Base-by-base conservation (phyloP, 2,329 filamentous ascomycete species). In the Arthrinium phaeospermum region DNA sequence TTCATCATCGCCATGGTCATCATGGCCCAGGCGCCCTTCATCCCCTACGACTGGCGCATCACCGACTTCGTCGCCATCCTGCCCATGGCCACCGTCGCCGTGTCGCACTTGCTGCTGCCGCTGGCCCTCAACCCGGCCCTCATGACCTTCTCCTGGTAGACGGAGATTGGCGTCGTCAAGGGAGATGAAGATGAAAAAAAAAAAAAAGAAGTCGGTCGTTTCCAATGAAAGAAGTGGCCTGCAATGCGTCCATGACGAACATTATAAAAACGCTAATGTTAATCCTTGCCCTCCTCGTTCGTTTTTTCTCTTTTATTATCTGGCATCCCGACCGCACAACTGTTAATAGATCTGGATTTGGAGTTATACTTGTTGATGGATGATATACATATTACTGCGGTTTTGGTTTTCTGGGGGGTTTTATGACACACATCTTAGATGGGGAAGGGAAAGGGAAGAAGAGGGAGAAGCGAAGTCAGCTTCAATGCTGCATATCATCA, bases 111-210 rank as follows among this genome's bases (percentile, higher is more conserved):
- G 72, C 82, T 95, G 69, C 81, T 95, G 74, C 93, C 93, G 0
- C 86, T 95, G 72, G 92, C 90, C 4, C 83, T 95, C 68, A 95
- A 95, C 81, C 93, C 92, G n/a, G 92, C 92, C 27, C 84, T 94
- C 77, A 94, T 94, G 92, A 93, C 91, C 0, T 94, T 94, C 81
- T 93, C 91, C 13, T 94, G 91, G 90, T 94, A 89, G 74, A 70
- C 13, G 67, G 67, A 46, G 67, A 19, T 0, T 14, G 8, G 3
- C 46, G 7, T 10, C 22, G 46, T 3, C 34, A 27, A 34, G 22
- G n/a, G 7, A 37, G 22, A 51, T 4, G n/a, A 61, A n/a, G 51
- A 8, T 22, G 12, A 61, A 61, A n/a, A 61, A 12, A 34, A 61
- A 12, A 34, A 34, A 12, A 34, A 37, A 61, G 27, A 30, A 19